Evolutionary conservation across 208 protist genomes (phyloP).

Genomic region (Perkinsela sp.): DNA sequence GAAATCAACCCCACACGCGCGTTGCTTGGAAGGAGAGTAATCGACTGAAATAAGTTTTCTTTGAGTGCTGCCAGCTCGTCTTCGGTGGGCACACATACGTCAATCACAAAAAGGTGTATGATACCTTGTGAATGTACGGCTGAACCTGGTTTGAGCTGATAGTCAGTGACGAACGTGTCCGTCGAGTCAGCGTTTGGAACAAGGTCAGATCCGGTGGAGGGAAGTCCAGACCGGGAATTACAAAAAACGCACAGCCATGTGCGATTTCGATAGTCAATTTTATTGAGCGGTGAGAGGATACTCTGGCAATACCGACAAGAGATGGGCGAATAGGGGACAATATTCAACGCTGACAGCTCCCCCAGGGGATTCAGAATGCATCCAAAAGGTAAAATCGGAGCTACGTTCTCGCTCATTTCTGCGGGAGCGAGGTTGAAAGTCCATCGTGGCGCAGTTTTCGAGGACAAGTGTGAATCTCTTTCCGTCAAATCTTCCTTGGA

Average conservation of each 20-base stretch:
- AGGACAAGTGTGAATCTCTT: too few species aligned
- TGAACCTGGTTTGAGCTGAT: not conserved
- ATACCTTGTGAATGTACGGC: conserved; percentile 10
- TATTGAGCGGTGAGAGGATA: not conserved
- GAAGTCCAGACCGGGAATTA: not conserved
- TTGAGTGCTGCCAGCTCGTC: conserved; percentile 70
- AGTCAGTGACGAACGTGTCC: not conserved
- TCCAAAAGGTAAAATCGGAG: not conserved
- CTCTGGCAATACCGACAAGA: not conserved
- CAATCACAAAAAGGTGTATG: conserved; percentile 81
- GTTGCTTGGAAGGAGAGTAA: conserved; percentile 71
- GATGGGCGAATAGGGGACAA: not conserved
- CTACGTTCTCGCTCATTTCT: not conserved
- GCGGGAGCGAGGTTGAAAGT: not conserved
- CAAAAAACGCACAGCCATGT: not conserved
- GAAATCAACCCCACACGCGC: conserved; percentile 83
- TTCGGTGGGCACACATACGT: conserved; percentile 77
- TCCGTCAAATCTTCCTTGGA: too few species aligned
- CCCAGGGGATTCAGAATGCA: not conserved
- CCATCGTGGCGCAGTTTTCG: not conserved
- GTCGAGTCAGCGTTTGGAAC: not conserved
- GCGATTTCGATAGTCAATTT: not conserved
- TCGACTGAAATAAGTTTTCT: conserved; percentile 58
- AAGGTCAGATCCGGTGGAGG: not conserved
- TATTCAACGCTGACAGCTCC: not conserved